phyloP scores from a whole-genome alignment of 2,329 filamentous ascomycete species.

The Arthrobotrys sphaeroides region DNA sequence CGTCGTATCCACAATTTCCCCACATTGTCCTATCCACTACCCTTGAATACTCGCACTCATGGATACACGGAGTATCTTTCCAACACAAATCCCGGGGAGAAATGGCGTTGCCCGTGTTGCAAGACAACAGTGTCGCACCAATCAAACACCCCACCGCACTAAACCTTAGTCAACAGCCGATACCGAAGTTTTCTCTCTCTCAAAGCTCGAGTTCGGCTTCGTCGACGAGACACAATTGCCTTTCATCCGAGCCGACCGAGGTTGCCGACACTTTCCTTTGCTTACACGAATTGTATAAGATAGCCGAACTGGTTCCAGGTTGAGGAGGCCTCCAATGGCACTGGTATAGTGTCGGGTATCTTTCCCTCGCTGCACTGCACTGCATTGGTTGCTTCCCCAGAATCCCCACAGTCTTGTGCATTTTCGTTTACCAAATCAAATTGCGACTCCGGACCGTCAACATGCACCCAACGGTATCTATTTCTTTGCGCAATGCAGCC shows the following conservation, averaged over 20 bases:
- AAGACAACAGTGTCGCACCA: slow-evolving; percentile 7
- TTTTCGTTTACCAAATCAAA: background rate
- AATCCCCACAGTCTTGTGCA: slow-evolving; percentile 4
- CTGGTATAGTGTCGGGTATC: slow-evolving; percentile 27
- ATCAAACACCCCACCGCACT: slow-evolving; percentile 13
- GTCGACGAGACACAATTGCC: slow-evolving; percentile 23
- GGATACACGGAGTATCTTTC: background rate
- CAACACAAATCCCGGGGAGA: slow-evolving; percentile 7
- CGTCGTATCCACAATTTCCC: too few relatives aligned
- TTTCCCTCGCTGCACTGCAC: slow-evolving; percentile 6
- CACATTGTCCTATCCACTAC: too few relatives aligned
- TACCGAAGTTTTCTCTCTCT: slow-evolving; percentile 30
- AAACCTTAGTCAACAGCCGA: slow-evolving; percentile 7
- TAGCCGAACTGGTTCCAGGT: slow-evolving; percentile 21
- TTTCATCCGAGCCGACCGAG: slow-evolving; percentile 52
- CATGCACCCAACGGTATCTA: slow-evolving; percentile 39
- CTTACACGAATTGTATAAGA: slow-evolving; percentile 8
- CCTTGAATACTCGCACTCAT: background rate
- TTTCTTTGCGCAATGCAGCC: slow-evolving; percentile 22
- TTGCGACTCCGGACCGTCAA: background rate
- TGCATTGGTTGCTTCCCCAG: slow-evolving; percentile 17
- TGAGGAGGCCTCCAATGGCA: slow-evolving; percentile 29
- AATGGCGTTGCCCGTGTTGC: slow-evolving; percentile 6
- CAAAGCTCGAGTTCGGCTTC: slow-evolving; percentile 10
- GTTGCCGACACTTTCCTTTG: slow-evolving; percentile 17